phyloP scores from a whole-genome alignment of 306 rosid genomes.

The Astragalus glycyphyllos region DNA sequence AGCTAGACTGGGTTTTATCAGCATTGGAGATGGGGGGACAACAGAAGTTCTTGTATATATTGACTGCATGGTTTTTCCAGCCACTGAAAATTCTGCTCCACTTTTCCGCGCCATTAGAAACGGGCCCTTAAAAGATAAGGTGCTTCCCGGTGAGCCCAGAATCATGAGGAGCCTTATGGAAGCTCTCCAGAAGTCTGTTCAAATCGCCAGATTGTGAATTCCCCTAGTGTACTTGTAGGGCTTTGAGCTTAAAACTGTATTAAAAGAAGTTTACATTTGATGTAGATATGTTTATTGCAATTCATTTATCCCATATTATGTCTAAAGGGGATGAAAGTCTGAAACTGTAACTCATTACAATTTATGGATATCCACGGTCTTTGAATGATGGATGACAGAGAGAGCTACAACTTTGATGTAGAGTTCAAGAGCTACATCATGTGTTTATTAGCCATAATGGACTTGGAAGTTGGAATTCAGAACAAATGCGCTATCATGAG shows the following conservation, averaged over 20 bases:
- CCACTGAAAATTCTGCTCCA: constrained; percentile 64
- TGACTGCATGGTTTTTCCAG: constrained; percentile 79
- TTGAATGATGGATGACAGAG: too few relatives aligned
- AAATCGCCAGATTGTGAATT: constrained; percentile 67
- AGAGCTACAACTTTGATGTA: too few relatives aligned
- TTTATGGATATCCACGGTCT: too few relatives aligned
- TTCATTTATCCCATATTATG: constrained; percentile 7
- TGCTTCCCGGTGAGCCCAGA: constrained; percentile 92
- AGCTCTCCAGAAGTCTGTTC: constrained; percentile 85
- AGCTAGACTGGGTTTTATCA: constrained; percentile 82
- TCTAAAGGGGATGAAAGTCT: too few relatives aligned
- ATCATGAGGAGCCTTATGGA: constrained; percentile 85
- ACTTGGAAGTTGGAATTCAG: too few relatives aligned
- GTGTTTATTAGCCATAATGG: too few relatives aligned
- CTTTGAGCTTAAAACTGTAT: background rate
- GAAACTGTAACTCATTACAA: too few relatives aligned
- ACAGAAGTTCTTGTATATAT: constrained; percentile 84
- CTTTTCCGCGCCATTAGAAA: constrained; percentile 82
- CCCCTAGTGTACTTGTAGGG: background rate
- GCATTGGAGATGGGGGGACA: constrained; percentile 77
- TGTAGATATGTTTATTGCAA: constrained; percentile 12
- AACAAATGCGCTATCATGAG: too few relatives aligned
- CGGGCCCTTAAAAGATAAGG: constrained; percentile 68
- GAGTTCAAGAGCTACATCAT: too few relatives aligned
- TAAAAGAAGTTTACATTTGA: constrained; percentile 26